These are phyloP conservation scores for Lentinus tigrinus DNA, from an alignment of 768 basidiomycete genomes.

Conservation along the genomic window DNA sequence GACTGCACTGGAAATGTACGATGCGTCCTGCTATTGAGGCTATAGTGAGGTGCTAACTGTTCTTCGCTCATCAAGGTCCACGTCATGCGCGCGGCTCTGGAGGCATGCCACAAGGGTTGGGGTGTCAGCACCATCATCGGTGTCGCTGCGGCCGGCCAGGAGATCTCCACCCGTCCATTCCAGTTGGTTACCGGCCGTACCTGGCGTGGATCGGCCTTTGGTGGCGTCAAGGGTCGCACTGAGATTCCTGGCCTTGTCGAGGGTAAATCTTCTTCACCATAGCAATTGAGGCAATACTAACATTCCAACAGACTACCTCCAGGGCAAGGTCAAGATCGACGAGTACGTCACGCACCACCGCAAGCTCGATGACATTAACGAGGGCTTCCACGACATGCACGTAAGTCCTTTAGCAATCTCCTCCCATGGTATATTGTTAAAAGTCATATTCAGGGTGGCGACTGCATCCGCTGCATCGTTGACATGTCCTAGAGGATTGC, in stretches of 20 bases:
- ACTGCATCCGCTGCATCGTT: conserved; percentile 94
- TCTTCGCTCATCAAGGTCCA: conserved; percentile 52
- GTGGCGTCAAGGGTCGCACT: conserved; percentile 96
- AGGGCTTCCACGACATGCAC: conserved; percentile 96
- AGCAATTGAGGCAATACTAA: not conserved
- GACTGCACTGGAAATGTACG: conserved; percentile 90
- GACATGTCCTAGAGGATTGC: conserved; percentile 55
- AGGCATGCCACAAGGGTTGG: conserved; percentile 99
- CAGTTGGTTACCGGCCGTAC: conserved; percentile 83
- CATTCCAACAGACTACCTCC: conserved; percentile 64
- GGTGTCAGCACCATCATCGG: conserved; percentile 95
- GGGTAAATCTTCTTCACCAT: conserved; percentile 44
- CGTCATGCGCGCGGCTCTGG: conserved; percentile 93
- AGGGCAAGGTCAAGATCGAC: conserved; percentile 83
- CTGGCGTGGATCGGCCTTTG: conserved; percentile 96
- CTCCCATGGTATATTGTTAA: not conserved
- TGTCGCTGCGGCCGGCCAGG: conserved; percentile 95
- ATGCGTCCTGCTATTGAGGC: not conserved
- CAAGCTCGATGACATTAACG: conserved; percentile 72
- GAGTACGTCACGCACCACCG: conserved; percentile 93
- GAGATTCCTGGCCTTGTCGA: conserved; percentile 93
- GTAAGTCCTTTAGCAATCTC: conserved; percentile 46
- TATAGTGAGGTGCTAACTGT: not conserved
- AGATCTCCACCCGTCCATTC: conserved; percentile 44
- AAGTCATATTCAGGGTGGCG: conserved; percentile 52